phyloP scores from a whole-genome alignment of 2,329 filamentous ascomycete species.

The Xylogone sp. region DNA sequence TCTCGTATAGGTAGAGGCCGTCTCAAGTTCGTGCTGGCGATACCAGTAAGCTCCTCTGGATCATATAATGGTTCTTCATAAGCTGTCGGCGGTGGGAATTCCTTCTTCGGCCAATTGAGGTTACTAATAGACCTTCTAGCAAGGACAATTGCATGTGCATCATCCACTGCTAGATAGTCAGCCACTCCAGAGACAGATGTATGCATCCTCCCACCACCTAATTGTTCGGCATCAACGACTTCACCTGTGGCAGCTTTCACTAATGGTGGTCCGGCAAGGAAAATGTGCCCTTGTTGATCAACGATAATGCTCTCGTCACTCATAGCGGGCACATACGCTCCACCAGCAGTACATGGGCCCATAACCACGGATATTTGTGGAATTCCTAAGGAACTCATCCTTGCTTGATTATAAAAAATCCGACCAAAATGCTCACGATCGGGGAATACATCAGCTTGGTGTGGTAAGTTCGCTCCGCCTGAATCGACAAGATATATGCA shows the following conservation, averaged over 20 bases:
- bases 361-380: constrained; percentile 95
- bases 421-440: constrained; percentile 90
- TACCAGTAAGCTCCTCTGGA: constrained; percentile 75
- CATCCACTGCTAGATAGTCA: constrained; percentile 91
- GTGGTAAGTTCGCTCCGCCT: constrained; percentile 89
- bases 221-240: constrained; percentile 82
- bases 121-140: constrained; percentile 81
- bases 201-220: constrained; percentile 87
- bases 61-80: constrained; percentile 78
- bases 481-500: constrained; percentile 97
- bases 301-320: constrained; percentile 97
- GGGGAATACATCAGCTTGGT: constrained; percentile 94
- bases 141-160: constrained; percentile 85
- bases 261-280: constrained; percentile 87
- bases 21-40: constrained; percentile 86
- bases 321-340: constrained; percentile 96
- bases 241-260: constrained; percentile 97
- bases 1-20: constrained; percentile 83
- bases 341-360: constrained; percentile 94
- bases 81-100: constrained; percentile 34
- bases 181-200: constrained; percentile 89
- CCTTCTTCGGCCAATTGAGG: constrained; percentile 74
- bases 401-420: constrained; percentile 97
- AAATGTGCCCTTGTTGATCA: constrained; percentile 93
- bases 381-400: constrained; percentile 85